A percentile compares a stretch with the other conserved stretches of the same genome.
These are phyloP conservation scores for Cruciata laevipes DNA, from an alignment of 257 asterid species.

Conservation along the genomic window DNA sequence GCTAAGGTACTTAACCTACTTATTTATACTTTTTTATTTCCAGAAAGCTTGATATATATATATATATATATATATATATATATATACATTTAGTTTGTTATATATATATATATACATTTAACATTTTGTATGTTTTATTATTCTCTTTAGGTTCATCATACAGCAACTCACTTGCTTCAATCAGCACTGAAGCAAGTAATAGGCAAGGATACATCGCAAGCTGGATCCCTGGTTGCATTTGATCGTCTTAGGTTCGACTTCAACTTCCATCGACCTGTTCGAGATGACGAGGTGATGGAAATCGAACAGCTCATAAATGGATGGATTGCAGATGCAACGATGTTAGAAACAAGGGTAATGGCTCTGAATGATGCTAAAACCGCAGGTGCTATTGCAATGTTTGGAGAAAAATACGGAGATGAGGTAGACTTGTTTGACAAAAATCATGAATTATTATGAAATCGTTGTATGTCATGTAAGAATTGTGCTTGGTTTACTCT, in stretches of 20 bases:
- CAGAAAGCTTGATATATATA: neutral
- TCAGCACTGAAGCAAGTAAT: conserved; percentile 85
- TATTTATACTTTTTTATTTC: neutral
- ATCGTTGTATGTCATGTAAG: neutral
- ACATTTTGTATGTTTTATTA: neutral
- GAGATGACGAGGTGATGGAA: conserved; percentile 58
- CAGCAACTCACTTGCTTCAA: conserved; percentile 94
- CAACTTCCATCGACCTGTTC: conserved; percentile 77
- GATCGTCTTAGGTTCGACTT: conserved; percentile 92
- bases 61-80: conserved; percentile 10
- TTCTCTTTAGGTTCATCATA: conserved; percentile 72
- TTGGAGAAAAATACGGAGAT: conserved; percentile 96
- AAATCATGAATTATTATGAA: neutral
- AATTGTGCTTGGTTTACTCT: conserved; percentile 6
- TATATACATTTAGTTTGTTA: no score
- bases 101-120: conserved; percentile 6
- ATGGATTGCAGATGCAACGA: conserved; percentile 81
- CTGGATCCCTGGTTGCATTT: conserved; percentile 90
- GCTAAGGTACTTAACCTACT: conserved; percentile 48
- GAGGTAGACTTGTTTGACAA: conserved; percentile 32
- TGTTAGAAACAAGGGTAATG: conserved; percentile 72
- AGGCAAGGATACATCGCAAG: conserved; percentile 92
- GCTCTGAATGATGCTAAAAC: conserved; percentile 73
- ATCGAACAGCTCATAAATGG: conserved; percentile 71
- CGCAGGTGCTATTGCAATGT: conserved; percentile 95